Percentiles rank a stretch among this genome's conserved stretches.
These are phyloP conservation scores for Hamamelis virginiana DNA, from an alignment of 164 flowering plant species.

Conservation along the genomic window DNA sequence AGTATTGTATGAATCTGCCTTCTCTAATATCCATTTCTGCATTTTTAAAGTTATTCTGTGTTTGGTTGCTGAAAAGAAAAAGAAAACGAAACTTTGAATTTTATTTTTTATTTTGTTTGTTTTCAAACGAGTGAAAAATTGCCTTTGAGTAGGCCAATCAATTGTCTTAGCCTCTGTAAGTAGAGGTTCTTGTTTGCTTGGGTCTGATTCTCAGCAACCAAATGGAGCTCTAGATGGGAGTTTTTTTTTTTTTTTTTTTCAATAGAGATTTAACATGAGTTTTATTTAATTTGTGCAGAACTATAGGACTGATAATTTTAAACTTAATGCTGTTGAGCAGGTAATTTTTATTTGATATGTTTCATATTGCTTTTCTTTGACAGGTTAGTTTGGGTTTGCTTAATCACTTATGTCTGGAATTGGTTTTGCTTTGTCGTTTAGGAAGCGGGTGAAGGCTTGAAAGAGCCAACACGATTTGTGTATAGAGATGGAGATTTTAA, in stretches of 20 bases:
- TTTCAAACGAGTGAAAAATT: too few relatives aligned
- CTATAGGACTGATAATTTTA: constrained; percentile 36
- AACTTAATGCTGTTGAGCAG: constrained; percentile 51
- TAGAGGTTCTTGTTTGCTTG: not conserved
- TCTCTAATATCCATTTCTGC: not conserved
- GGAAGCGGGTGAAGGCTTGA: constrained; percentile 56
- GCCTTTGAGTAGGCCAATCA: too few relatives aligned
- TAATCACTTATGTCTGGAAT: not conserved
- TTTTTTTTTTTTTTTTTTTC: not conserved
- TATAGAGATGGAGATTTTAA: constrained; percentile 43
- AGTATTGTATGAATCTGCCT: constrained; percentile 42
- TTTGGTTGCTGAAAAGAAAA: not conserved
- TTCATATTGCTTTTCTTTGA: not conserved
- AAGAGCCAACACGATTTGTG: constrained; percentile 56
- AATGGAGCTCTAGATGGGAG: not conserved
- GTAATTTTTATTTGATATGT: constrained; percentile 22
- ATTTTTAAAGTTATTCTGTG: constrained; percentile 3
- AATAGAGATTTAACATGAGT: not conserved
- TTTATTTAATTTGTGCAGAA: constrained; percentile 46
- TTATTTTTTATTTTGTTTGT: not conserved
- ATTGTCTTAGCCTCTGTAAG: too few relatives aligned
- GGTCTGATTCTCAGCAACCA: not conserved
- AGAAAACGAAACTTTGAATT: not conserved
- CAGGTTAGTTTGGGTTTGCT: not conserved
- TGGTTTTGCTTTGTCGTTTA: constrained; percentile 28